phyloP scores from a whole-genome alignment of 1,139 yeast genomes.

The Kodamaea fungicola region DNA sequence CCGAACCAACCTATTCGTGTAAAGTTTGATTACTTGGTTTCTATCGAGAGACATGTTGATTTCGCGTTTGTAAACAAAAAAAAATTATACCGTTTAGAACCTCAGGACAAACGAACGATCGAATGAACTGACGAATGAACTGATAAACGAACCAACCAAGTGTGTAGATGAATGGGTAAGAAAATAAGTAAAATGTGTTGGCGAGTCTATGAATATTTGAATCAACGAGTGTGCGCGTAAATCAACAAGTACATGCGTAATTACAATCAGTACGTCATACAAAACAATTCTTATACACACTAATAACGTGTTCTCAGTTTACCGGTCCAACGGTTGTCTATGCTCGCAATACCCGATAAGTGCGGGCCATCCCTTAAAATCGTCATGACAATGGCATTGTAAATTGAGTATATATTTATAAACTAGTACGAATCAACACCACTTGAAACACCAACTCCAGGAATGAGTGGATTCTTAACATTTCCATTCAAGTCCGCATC shows the following conservation, averaged over 20 bases:
- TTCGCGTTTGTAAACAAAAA: slow-evolving; percentile 4
- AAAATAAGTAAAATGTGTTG: too few species aligned
- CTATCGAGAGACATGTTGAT: slow-evolving; percentile 27
- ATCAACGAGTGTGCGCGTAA: too few species aligned
- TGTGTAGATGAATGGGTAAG: too few species aligned
- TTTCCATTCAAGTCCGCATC: slow-evolving; percentile 63
- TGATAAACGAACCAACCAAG: not conserved
- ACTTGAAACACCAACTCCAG: slow-evolving; percentile 64
- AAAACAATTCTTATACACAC: too few species aligned
- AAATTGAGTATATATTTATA: not conserved
- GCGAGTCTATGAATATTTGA: too few species aligned
- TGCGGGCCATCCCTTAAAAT: too few species aligned
- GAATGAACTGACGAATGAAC: not conserved
- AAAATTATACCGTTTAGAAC: not conserved
- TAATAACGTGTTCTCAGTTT: too few species aligned
- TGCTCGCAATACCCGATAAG: too few species aligned
- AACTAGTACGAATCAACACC: slow-evolving; percentile 39
- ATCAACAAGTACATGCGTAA: too few species aligned
- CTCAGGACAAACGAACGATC: not conserved
- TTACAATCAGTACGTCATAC: too few species aligned
- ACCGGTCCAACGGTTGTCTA: too few species aligned
- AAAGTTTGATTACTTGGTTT: slow-evolving; percentile 32
- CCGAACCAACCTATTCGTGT: slow-evolving; percentile 35
- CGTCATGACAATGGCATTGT: too few species aligned
- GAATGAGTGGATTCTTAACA: slow-evolving; percentile 57